Evolutionary conservation across 2,329 filamentous ascomycete species (phyloP).

Genomic region (Dothideomycetes sp.): DNA sequence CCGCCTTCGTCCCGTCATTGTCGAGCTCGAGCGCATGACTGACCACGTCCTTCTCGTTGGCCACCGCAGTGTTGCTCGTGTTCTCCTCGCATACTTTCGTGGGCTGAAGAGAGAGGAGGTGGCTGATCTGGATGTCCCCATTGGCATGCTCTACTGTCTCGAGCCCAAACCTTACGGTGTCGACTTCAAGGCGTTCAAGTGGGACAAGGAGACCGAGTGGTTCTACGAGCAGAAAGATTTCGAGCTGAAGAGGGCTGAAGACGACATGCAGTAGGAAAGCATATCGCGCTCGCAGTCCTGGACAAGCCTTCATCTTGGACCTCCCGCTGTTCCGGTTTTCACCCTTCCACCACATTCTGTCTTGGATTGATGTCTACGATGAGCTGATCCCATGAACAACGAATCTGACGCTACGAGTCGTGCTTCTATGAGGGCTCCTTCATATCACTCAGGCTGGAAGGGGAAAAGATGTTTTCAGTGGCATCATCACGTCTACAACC

Average conservation of each 20-base stretch:
- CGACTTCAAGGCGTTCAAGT: conserved; percentile 90
- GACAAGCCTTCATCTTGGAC: not conserved
- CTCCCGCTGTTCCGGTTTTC: too few species aligned
- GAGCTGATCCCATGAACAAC: too few species aligned
- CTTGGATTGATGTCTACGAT: too few species aligned
- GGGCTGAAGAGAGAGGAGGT: conserved; percentile 84
- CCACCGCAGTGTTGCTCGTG: conserved; percentile 82
- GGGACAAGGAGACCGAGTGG: conserved; percentile 65
- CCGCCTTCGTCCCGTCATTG: conserved; percentile 85
- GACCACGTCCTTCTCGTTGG: conserved; percentile 89
- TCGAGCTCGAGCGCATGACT: conserved; percentile 93
- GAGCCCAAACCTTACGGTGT: conserved; percentile 97
- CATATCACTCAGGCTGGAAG: too few species aligned
- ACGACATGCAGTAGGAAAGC: conserved; percentile 20
- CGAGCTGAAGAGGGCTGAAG: conserved; percentile 51
- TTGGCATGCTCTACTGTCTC: conserved; percentile 88
- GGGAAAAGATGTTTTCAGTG: too few species aligned
- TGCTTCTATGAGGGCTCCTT: too few species aligned
- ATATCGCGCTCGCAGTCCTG: not conserved
- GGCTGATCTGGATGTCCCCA: conserved; percentile 83
- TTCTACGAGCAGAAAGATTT: conserved; percentile 85
- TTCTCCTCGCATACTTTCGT: conserved; percentile 93
- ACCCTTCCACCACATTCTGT: too few species aligned
- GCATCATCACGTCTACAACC: too few species aligned
- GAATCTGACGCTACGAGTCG: too few species aligned